A percentile compares a stretch with the other conserved stretches of the same genome.
phyloP scores from a whole-genome alignment of 306 rosid species.

The Fragaria vesca region DNA sequence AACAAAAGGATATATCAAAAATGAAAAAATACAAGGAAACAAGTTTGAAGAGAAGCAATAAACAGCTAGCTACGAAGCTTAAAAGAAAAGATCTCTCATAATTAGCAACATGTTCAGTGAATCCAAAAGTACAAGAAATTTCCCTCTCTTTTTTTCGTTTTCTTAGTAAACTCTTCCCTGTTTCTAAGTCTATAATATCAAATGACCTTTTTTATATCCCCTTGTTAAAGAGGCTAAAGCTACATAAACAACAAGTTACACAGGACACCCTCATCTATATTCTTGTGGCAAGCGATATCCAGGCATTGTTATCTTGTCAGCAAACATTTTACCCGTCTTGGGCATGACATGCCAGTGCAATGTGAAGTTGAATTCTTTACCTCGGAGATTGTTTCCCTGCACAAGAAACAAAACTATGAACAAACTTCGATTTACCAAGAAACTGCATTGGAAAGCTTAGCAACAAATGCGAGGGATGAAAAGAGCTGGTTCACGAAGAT shows the following conservation, averaged over 20 bases:
- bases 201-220: slow-evolving; percentile 22
- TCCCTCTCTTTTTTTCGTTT: slow-evolving; percentile 12
- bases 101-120: slow-evolving; percentile 5
- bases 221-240: slow-evolving; percentile 28
- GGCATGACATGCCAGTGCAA: slow-evolving; percentile 99
- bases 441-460: neutral
- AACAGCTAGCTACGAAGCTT: neutral
- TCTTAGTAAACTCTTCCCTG: slow-evolving; percentile 22
- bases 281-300: slow-evolving; percentile 74
- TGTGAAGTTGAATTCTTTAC: slow-evolving; percentile 84
- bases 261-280: slow-evolving; percentile 56
- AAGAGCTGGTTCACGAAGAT: neutral
- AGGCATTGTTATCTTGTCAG: slow-evolving; percentile 66
- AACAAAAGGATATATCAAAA: neutral
- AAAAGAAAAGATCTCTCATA: neutral
- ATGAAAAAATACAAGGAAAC: neutral
- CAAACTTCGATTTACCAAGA: neutral
- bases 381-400: slow-evolving; percentile 85
- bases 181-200: slow-evolving; percentile 28
- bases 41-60: neutral
- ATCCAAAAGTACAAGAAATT: slow-evolving; percentile 23
- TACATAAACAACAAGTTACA: slow-evolving; percentile 41
- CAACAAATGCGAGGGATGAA: slow-evolving; percentile 16
- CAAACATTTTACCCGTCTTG: slow-evolving; percentile 90
- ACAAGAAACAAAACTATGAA: slow-evolving; percentile 7